Evolutionary conservation across 2,329 filamentous ascomycete genomes (phyloP), one percentile per base, ranked within the genome.

Genomic region (Cercospora zeina): DNA sequence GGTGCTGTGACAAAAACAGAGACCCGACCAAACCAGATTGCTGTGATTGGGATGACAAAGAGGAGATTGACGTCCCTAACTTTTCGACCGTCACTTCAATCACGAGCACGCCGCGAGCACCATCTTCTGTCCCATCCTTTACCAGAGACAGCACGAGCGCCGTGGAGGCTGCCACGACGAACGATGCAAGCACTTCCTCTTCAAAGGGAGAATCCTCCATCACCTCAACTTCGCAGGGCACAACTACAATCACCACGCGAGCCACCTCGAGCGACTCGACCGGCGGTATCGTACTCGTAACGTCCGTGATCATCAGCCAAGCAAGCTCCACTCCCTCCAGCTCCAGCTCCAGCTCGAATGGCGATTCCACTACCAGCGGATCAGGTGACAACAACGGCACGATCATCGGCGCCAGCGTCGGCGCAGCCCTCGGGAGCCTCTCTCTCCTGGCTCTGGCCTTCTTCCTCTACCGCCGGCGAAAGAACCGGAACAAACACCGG

Each of bases 1-100:
- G 69, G 64, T 75, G 73, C 65, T 75, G 73, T 58, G 68, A 75
- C 60, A 66, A 62, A 47, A 63, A 67, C 49, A 55, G 65, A 30
- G 47, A 68, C 59, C 57, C 63, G 10, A 49, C 57, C n/a, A 50
- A 55, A 47, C 59, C 66, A 30, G 67, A 67, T 61, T 71, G 69
- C 62, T 62, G 58, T 24, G 64, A 27, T 7, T 55, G 31, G 42
- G 59, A 60, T 31, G 65, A 64, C 49, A 58, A 61, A 4, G 61
- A 61, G 19, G 62, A 58, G 45, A 69, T 71, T 53, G 45, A 57
- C 2, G 62, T 70, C 5, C 62, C 67, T 1, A 33, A 57, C 8
- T 65, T 64, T 16, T 62, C 19, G 8, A 54, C 45, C 9, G 49
- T 66, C 4, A 63, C 65, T n/a, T 68, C 49, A 16, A 71, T 71